These are phyloP conservation scores for Spinacia oleracea DNA, from an alignment of 179 eudicot genomes.

Conservation along the genomic window DNA sequence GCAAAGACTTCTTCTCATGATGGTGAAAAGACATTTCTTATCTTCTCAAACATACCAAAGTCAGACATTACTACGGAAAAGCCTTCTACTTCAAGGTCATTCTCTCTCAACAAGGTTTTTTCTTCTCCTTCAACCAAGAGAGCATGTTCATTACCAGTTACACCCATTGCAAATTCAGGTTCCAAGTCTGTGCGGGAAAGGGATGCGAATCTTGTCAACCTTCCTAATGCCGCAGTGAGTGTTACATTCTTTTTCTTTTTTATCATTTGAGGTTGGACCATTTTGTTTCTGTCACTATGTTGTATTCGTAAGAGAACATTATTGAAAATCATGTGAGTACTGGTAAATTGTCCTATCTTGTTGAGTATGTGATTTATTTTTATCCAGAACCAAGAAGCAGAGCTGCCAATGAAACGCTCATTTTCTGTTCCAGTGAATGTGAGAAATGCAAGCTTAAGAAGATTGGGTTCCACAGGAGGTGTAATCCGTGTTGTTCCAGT, in stretches of 20 bases:
- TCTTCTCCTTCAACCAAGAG: slow-evolving; percentile 40
- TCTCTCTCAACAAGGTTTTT: slow-evolving; percentile 39
- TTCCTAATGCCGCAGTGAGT: slow-evolving; percentile 27
- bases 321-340: neutral
- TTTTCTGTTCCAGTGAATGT: slow-evolving; percentile 41
- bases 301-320: neutral
- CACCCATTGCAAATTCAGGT: slow-evolving; percentile 34
- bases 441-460: slow-evolving; percentile 34
- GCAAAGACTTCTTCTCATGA: slow-evolving; percentile 26
- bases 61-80: slow-evolving; percentile 30
- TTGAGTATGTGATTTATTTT: neutral
- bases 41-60: slow-evolving; percentile 30
- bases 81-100: slow-evolving; percentile 40
- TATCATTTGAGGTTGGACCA: neutral
- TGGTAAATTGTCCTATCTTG: neutral
- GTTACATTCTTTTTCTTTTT: slow-evolving; percentile 2
- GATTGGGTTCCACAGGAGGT: slow-evolving; percentile 37
- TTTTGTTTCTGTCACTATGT: neutral
- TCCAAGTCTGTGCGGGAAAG: slow-evolving; percentile 22
- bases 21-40: slow-evolving; percentile 34
- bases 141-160: slow-evolving; percentile 43
- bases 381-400: slow-evolving; percentile 34
- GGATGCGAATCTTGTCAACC: slow-evolving; percentile 18
- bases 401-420: slow-evolving; percentile 37
- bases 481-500: slow-evolving; percentile 36